These are phyloP conservation scores for Dicorynia guianensis DNA, from an alignment of 306 rosid species.

Conservation along the genomic window DNA sequence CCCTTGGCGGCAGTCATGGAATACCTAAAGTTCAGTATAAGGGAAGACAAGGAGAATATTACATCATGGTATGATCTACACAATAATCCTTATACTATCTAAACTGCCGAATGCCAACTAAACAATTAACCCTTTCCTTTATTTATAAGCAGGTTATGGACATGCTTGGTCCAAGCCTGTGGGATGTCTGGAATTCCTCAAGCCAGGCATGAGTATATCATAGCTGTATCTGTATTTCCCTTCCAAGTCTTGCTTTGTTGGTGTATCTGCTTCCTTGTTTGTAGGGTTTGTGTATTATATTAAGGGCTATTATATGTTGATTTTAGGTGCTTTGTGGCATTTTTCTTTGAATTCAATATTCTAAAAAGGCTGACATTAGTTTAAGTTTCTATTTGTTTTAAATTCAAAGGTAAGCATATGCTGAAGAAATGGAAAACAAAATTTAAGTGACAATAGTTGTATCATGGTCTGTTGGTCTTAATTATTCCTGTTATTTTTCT, in stretches of 20 bases:
- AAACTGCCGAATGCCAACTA: slow-evolving; percentile 10
- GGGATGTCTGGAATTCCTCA: slow-evolving; percentile 88
- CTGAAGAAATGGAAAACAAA: neutral
- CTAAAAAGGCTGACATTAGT: slow-evolving; percentile 1
- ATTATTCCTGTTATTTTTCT: no score
- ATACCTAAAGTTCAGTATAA: slow-evolving; percentile 91
- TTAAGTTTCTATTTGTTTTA: slow-evolving; percentile 28
- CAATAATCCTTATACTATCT: slow-evolving; percentile 9
- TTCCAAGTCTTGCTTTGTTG: slow-evolving; percentile 8
- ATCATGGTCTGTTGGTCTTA: no score
- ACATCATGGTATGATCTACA: slow-evolving; percentile 76
- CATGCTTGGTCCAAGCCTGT: slow-evolving; percentile 96
- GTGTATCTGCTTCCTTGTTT: slow-evolving; percentile 23
- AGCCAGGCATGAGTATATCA: slow-evolving; percentile 65
- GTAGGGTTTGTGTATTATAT: slow-evolving; percentile 11
- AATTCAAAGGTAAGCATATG: slow-evolving; percentile 1
- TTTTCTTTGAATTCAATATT: slow-evolving; percentile 17
- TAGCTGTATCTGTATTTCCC: slow-evolving; percentile 10
- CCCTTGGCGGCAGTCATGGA: slow-evolving; percentile 98
- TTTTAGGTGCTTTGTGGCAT: slow-evolving; percentile 3
- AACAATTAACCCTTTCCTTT: neutral
- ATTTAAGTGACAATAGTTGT: no score
- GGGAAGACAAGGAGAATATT: slow-evolving; percentile 90
- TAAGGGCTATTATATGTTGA: slow-evolving; percentile 3
- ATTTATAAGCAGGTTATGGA: slow-evolving; percentile 82